phyloP scores from a whole-genome alignment of 306 rosid genomes.

The Ochetophila trinervis region DNA sequence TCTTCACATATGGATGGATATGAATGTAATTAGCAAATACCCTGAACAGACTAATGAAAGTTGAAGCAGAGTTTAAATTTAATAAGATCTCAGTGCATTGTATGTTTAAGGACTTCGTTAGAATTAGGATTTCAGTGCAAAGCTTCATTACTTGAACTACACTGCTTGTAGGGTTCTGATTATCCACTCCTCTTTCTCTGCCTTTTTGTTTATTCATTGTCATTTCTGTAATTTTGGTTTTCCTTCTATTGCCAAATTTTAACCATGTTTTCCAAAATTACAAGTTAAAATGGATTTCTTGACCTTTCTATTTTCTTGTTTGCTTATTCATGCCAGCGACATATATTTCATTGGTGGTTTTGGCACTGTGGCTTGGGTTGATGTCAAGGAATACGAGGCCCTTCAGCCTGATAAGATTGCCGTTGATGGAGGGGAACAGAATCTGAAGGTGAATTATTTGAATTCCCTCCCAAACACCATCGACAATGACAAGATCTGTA shows the following conservation, averaged over 20 bases:
- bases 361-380: slow-evolving; percentile 99
- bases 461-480: background rate
- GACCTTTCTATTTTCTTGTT: slow-evolving; percentile 3
- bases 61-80: no score
- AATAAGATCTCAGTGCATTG: no score
- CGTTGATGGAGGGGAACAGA: slow-evolving; percentile 91
- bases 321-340: slow-evolving; percentile 61
- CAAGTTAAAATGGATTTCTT: background rate
- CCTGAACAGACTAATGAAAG: no score
- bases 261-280: background rate
- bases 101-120: no score
- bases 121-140: no score
- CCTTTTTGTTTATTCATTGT: background rate
- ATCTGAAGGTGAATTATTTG: slow-evolving; percentile 60
- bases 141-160: no score
- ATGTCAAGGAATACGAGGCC: slow-evolving; percentile 88
- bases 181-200: no score
- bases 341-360: slow-evolving; percentile 98
- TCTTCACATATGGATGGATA: no score
- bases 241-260: background rate
- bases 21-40: no score
- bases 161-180: no score
- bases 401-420: slow-evolving; percentile 98
- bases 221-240: background rate
- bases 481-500: background rate